Percentiles rank a stretch among this genome's conserved stretches.
Conservation (phyloP, 441 rosid species). For the Gossypium lobatum region DNA sequence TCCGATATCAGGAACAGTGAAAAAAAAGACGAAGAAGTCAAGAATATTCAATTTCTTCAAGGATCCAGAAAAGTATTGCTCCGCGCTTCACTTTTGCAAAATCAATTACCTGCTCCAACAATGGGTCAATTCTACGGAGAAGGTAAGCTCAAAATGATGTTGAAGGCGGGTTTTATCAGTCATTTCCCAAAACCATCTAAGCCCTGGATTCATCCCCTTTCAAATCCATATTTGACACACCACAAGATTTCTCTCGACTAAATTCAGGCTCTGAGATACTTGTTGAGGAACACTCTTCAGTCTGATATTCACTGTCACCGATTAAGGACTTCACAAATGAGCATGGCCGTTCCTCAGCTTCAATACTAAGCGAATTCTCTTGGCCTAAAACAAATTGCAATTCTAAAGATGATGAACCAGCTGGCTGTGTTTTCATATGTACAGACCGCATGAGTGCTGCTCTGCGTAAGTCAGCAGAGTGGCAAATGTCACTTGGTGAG, state of each 20-base stretch:
- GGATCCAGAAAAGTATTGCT: neutral
- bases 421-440: slow-evolving; percentile 84
- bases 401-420: slow-evolving; percentile 37
- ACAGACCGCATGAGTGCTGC: slow-evolving; percentile 87
- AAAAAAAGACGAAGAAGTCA: neutral
- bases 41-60: neutral
- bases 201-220: slow-evolving; percentile 33
- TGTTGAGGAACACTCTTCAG: slow-evolving; percentile 47
- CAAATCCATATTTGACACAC: slow-evolving; percentile 35
- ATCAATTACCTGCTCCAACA: neutral
- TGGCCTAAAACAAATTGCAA: slow-evolving; percentile 40
- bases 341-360: slow-evolving; percentile 61
- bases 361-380: slow-evolving; percentile 37
- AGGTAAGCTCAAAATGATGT: neutral
- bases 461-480: slow-evolving; percentile 86
- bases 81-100: no score
- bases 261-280: slow-evolving; percentile 33
- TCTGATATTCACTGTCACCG: slow-evolving; percentile 55
- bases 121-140: neutral
- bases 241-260: slow-evolving; percentile 42
- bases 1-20: neutral
- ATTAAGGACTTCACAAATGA: slow-evolving; percentile 49
- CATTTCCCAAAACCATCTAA: neutral
- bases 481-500: slow-evolving; percentile 94
- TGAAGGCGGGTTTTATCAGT: neutral